Base-by-base conservation (phyloP, 495 filamentous ascomycete genomes). In the Thermothielavioides terrestris region DNA sequence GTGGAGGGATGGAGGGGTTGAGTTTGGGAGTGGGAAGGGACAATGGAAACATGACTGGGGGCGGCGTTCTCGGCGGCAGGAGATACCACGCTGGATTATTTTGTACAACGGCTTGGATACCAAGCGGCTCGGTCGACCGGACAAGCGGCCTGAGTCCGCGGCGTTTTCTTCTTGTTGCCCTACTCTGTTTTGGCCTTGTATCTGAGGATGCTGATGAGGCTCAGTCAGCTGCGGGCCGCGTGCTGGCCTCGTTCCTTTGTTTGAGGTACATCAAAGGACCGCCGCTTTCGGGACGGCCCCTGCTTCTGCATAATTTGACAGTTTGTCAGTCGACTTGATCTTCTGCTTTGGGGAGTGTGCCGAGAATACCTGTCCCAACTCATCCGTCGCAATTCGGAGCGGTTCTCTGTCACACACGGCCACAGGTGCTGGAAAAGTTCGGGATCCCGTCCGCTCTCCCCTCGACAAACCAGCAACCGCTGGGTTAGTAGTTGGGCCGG, bases 391-490 rank as follows among this genome's bases (percentile, higher is more conserved):
- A n/a, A n/a, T n/a, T n/a, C n/a, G n/a, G n/a, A n/a, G n/a, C n/a
- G n/a, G n/a, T n/a, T n/a, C n/a, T n/a, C n/a, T n/a, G n/a, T n/a
- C n/a, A n/a, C n/a, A n/a, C n/a, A n/a, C n/a, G n/a, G n/a, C n/a
- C n/a, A n/a, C n/a, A n/a, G n/a, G n/a, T n/a, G n/a, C n/a, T n/a
- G n/a, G n/a, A n/a, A n/a, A n/a, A n/a, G n/a, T 55, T 65, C 69
- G 70, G 67, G 64, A 69, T 70, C 69, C 70, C 71, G 71, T 75
- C 69, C 66, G 72, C 67, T 74, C 71, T 69, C 64, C 68, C 68
- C 57, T 70, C 63, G 63, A 63, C n/a, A 43, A 43, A 42, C 11
- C 31, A 34, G 31, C 31, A 34, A 34, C 31, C 31, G 31, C 31
- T 6, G 17, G 31, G 31, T 11, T 34, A 34, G 31, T 34, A 34